Conservation (phyloP, 805 yeast genomes). For the Wickerhamiella spandovensis region DNA sequence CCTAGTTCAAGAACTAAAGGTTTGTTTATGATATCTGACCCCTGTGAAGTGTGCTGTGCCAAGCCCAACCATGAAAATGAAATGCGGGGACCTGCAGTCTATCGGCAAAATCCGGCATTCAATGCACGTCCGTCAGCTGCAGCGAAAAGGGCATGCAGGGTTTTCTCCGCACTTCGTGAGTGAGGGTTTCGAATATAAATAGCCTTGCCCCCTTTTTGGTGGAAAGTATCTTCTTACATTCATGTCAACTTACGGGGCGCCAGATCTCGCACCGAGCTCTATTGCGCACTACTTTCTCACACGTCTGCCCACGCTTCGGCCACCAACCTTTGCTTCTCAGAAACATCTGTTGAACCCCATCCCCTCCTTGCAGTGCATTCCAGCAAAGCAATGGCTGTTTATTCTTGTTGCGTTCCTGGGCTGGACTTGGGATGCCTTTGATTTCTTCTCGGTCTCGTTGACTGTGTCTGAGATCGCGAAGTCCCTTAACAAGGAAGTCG, state of each 20-base stretch:
- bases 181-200: background rate
- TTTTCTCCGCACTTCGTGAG: background rate
- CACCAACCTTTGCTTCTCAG: constrained; percentile 16
- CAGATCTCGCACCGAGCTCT: constrained; percentile 4
- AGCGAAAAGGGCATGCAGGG: background rate
- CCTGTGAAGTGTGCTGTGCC: background rate
- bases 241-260: background rate
- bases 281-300: constrained; percentile 22
- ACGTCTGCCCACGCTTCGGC: constrained; percentile 22
- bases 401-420: constrained; percentile 47
- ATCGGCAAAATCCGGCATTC: background rate
- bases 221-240: background rate
- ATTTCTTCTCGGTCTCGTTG: constrained; percentile 50
- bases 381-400: constrained; percentile 44
- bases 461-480: constrained; percentile 39
- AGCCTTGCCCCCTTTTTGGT: too few species aligned
- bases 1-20: too few species aligned
- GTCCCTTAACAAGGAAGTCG: constrained; percentile 31
- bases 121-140: background rate
- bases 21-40: too few species aligned
- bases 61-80: background rate
- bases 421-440: constrained; percentile 66
- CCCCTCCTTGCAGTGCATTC: constrained; percentile 38
- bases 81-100: background rate
- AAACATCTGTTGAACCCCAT: constrained; percentile 41